Evolutionary conservation across 805 yeast genomes (phyloP), one percentile per base, ranked within the genome.

Genomic region (Scheffersomyces amazonensis): DNA sequence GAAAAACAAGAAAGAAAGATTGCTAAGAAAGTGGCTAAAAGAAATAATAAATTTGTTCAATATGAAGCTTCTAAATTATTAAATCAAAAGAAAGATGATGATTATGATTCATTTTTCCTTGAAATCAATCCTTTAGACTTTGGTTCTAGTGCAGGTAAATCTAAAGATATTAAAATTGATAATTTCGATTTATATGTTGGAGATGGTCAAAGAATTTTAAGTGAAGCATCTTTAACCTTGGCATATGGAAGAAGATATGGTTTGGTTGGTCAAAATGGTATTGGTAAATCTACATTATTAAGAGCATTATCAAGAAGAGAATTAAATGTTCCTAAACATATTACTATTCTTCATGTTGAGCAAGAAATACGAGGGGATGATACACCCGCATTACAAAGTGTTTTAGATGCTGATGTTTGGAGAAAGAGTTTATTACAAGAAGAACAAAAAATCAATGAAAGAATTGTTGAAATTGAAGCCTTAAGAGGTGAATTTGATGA

Each of bases 351-450:
- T 50, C 96, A 93, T 55, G 99, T 93, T 40, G 99, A 93, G 62
- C 99, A 93, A 75, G 99, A 93, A 71, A 78, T 93, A 35, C 75
- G 80, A 50, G 99, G 99, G 54, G 97, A 91, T 55, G 97, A 90
- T 36, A 84, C 87, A 2, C 62, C 81, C 8, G 99, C 97, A 1
- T 61, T 93, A 38, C 96, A 91, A 62, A 84, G 96, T 46, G 99
- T 93, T n/a, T 71, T 93, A 48, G 99, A 93, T 66, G 99, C 99
- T 1, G 99, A 93, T 68, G 99, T 93, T 30, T 93, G 99, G 99
- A 78, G 99, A 62, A 93, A 95, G 64, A 88, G 83, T 50, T 69
- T 93, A 39, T 58, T 93, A 23, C 66, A 68, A 33, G 98, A 93
- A 60, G 95, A 90, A 62, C 55, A 63, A 24, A 81, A 80, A 55